Base-by-base conservation (phyloP, 176 grass and related monocot species). In the Leersia perrieri region DNA sequence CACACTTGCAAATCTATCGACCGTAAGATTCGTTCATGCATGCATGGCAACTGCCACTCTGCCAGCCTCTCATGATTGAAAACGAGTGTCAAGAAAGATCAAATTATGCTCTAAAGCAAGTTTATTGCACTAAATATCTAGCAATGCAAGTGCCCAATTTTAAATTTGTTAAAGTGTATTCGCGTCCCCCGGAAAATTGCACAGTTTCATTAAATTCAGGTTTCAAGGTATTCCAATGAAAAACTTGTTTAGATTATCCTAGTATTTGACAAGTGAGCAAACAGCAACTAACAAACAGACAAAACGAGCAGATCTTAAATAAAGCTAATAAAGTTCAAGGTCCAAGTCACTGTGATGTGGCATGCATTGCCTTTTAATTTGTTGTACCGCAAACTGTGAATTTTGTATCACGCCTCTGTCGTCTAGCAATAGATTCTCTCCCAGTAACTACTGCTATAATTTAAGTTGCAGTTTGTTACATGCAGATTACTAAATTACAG, bases 351-450 rank as follows among this genome's bases (percentile, higher is more conserved):
- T 40, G 18, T 33, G 76, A 66, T 33, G 41, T 72, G 41, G 27
- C 45, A n/a, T 33, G 82, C 15, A 45, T 14, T 14, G 20, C 40
- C 7, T 87, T 28, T 18, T 51, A 51, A 49, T 51, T 7, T 29
- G 9, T 58, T 58, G 79, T 41, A 64, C 73, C 70, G 2, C 25
- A 5, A 63, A 26, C 53, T 62, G 31, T 63, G 30, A 76, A 38
- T 81, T 60, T 14, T 34, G n/a, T 15, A 75, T 33, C 18, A 42
- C 29, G 70, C 36, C 27, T 32, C 70, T 66, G 41, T 55, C 45
- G 34, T 11, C 16, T 47, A 55, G 63, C 16, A 75, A 69, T 61
- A 87, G 70, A 75, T 75, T 75, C 70, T 80, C 70, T 23, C 39
- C 33, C 15, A 49, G 47, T 28, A 85, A 30, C 38, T 44, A 32